Base-by-base conservation (phyloP, 2,329 filamentous ascomycete species). In the Botrytis porri region DNA sequence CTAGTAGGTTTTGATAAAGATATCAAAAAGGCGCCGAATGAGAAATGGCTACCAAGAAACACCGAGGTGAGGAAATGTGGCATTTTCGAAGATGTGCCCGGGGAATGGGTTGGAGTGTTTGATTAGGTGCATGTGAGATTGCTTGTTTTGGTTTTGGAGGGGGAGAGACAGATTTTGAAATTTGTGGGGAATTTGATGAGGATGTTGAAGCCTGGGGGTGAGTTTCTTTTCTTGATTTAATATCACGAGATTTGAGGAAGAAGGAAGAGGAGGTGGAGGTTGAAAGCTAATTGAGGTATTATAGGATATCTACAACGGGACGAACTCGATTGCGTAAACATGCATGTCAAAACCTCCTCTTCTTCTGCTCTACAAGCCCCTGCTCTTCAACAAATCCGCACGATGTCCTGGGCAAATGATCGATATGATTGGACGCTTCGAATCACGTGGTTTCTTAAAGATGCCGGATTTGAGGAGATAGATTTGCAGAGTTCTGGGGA, bases 241-340 rank as follows among this genome's bases (percentile, higher is more conserved):
- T 7, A 0, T 43, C 20, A 7, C 16, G 16, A 35, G 20, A 57
- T 59, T 20, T 8, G 7, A 4, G 12, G 7, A 51, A n/a, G 20
- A 10, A 6, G 12, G 12, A n/a, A 51, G 48, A 3, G 45, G 12
- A 25, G 25, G 48, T 0, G 48, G 4, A 2, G 45, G 9, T 10
- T 14, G 25, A 37, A 35, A 32, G 20, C 69, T 63, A 48, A 70
- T n/a, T 2, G 14, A 16, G 10, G 14, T 54, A n/a, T 14, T 6
- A 39, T 6, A 70, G 69, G 70, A 32, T 72, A 59, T 29, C 14
- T 72, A 6, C 62, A 72, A 32, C 60, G 70, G 70, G 70, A 67
- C n/a, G 48, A 67, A 9, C 41, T 65, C 12, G 70, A 72, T 22
- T 67, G 62, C 37, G 60, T 48, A 22, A 57, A 71, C 37, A 64